Base-by-base conservation (phyloP, 2,329 filamentous ascomycete genomes). In the Periconia digitata region DNA sequence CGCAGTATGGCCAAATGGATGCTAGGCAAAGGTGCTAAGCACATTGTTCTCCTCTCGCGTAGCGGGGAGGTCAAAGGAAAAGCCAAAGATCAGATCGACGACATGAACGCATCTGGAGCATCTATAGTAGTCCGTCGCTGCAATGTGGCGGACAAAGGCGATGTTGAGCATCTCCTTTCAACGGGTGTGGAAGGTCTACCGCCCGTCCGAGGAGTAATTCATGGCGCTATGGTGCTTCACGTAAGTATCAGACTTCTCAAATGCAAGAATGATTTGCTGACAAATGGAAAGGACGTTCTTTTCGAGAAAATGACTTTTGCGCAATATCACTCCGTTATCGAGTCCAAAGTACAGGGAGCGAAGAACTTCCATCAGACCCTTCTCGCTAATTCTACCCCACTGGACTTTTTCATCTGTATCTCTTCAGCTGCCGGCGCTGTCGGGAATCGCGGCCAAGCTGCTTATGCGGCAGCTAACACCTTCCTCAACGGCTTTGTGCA, bases 381-480 rank as follows among this genome's bases (percentile, higher is more conserved):
- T 13, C 43, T 43, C 7, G 18, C 20, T 24, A 29, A 16, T 18
- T 42, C 41, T 7, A 23, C 44, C 3, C 40, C 61, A 0, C 57
- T 74, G 2, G 70, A 74, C 29, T 74, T 73, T 54, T 73, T 75
- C 52, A 55, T 74, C 38, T 42, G 69, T n/a, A 63, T 69, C 39
- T 72, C 69, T 1, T 72, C 68, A 0, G 50, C 61, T 17, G 55
- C 58, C 8, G 56, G 47, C 15, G 53, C 62, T 22, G 36, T 58
- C 22, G 66, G 66, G 4, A 62, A 61, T 22, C 47, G 48, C 40
- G 71, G 70, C 1, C 78, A 81, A 50, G 56, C 69, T 7, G 74
- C 70, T 44, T 81, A 80, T 47, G 59, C 64, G 0, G 75, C 77
- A 0, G 76, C 73, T 3, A 79, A 79, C 51, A 58, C 56, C 2